phyloP scores from a whole-genome alignment of 2,329 filamentous ascomycete species.

The Thielaviopsis ethacetica region DNA sequence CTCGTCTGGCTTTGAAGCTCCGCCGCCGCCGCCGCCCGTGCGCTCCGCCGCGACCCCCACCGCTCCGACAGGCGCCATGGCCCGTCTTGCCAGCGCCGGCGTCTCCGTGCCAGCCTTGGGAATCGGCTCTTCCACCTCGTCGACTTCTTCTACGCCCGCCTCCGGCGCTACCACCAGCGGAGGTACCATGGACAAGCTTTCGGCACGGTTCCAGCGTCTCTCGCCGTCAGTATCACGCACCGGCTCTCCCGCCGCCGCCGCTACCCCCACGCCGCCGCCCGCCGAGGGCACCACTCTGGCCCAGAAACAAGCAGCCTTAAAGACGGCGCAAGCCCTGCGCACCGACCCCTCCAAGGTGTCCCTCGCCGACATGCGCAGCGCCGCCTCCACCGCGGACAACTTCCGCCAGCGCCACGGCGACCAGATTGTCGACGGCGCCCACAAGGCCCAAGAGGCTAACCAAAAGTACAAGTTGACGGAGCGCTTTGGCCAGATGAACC shows the following conservation, averaged over 20 bases:
- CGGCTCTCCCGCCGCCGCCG: constrained; percentile 9
- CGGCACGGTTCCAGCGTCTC: constrained; percentile 10
- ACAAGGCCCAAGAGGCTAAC: constrained; percentile 38
- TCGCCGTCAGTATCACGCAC: constrained; percentile 1
- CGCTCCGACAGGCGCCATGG: constrained; percentile 32
- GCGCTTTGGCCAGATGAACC: constrained; percentile 17
- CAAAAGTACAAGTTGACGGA: constrained; percentile 42
- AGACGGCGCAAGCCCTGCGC: constrained; percentile 41
- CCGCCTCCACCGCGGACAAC: constrained; percentile 47
- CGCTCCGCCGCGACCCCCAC: constrained; percentile 31
- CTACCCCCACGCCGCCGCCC: constrained; percentile 14
- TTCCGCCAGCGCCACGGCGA: constrained; percentile 56
- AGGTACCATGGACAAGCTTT: constrained; percentile 14
- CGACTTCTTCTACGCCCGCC: constrained; percentile 14
- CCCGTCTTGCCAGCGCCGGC: constrained; percentile 54
- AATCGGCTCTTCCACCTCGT: constrained; percentile 33
- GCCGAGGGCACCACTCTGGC: constrained; percentile 42
- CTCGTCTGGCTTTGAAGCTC: constrained; percentile 22
- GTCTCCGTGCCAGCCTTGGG: constrained; percentile 64
- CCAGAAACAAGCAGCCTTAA: constrained; percentile 47
- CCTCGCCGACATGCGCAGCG: constrained; percentile 37
- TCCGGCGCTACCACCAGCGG: constrained; percentile 15
- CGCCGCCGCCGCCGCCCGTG: constrained; percentile 21
- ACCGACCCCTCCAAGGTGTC: constrained; percentile 47
- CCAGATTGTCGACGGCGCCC: constrained; percentile 44